Percentiles rank a stretch among this genome's conserved stretches.
These are phyloP conservation scores for Ananas comosus DNA, from an alignment of 176 grass and related monocot species.

Conservation along the genomic window DNA sequence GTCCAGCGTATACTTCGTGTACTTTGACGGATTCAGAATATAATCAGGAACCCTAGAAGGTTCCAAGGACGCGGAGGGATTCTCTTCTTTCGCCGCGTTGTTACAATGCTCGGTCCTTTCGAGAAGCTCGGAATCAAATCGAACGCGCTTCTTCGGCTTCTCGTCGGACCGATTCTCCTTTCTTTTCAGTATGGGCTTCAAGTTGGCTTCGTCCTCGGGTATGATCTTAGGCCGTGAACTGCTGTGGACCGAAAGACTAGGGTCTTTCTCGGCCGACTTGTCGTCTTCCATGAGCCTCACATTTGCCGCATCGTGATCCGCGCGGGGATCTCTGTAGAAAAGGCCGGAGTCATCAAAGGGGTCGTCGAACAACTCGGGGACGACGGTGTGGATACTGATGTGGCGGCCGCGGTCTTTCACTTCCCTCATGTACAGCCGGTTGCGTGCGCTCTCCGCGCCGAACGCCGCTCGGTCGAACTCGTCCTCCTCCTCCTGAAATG, in stretches of 20 bases:
- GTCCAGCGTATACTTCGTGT: constrained; percentile 71
- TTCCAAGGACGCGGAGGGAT: constrained; percentile 6
- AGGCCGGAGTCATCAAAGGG: constrained; percentile 21
- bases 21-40: constrained; percentile 82
- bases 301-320: constrained; percentile 48
- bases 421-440: constrained; percentile 87
- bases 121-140: constrained; percentile 53
- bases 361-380: constrained; percentile 77
- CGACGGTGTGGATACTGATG: constrained; percentile 69
- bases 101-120: constrained; percentile 12
- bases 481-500: constrained; percentile 87
- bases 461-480: constrained; percentile 72
- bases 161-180: constrained; percentile 41
- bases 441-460: constrained; percentile 40
- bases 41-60: constrained; percentile 56
- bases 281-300: constrained; percentile 66
- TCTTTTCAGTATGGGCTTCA: constrained; percentile 94
- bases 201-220: constrained; percentile 29
- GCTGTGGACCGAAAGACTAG: neutral
- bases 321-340: constrained; percentile 54
- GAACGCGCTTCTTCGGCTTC: constrained; percentile 86
- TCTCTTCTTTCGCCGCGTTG: constrained; percentile 16
- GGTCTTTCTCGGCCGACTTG: constrained; percentile 19
- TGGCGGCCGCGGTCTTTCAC: constrained; percentile 65
- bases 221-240: constrained; percentile 19